Evolutionary conservation across 2,329 filamentous ascomycete species (phyloP).

Genomic region (Talaromyces funiculosus): DNA sequence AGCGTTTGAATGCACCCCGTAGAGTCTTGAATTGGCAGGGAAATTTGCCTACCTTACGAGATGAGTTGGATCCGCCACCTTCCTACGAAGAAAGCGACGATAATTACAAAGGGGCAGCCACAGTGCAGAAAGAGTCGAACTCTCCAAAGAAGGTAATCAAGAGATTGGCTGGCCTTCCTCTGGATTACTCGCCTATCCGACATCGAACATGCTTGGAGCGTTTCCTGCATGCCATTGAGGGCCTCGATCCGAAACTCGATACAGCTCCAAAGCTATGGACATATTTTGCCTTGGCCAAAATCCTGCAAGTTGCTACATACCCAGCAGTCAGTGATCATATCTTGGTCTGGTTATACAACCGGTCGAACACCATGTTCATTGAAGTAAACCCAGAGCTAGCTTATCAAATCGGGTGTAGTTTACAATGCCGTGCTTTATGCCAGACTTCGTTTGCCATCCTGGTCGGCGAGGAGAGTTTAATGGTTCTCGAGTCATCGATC

Average conservation of each 20-base stretch:
- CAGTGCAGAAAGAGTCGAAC: not conserved
- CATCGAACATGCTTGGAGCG: slow-evolving; percentile 60
- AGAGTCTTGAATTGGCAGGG: not conserved
- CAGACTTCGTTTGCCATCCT: slow-evolving; percentile 53
- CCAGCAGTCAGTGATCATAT: slow-evolving; percentile 43
- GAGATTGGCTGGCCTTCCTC: slow-evolving; percentile 16
- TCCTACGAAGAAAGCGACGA: not conserved
- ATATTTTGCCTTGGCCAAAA: slow-evolving; percentile 56
- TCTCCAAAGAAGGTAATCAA: not conserved
- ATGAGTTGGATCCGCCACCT: not conserved
- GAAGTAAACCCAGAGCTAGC: slow-evolving; percentile 59
- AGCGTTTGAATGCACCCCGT: not conserved
- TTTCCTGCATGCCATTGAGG: slow-evolving; percentile 54
- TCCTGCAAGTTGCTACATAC: slow-evolving; percentile 44
- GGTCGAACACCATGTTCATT: slow-evolving; percentile 53
- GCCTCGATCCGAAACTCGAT: slow-evolving; percentile 52
- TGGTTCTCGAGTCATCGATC: slow-evolving; percentile 21
- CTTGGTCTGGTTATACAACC: slow-evolving; percentile 53
- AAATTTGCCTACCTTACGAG: slow-evolving; percentile 11
- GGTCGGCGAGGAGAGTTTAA: slow-evolving; percentile 58
- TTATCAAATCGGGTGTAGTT: slow-evolving; percentile 50
- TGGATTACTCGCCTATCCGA: slow-evolving; percentile 59
- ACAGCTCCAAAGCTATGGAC: slow-evolving; percentile 64
- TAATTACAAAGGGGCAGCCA: not conserved
- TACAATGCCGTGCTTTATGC: slow-evolving; percentile 30